Conservation (phyloP, 2,329 filamentous ascomycete species). For the Xylaria sp. region DNA sequence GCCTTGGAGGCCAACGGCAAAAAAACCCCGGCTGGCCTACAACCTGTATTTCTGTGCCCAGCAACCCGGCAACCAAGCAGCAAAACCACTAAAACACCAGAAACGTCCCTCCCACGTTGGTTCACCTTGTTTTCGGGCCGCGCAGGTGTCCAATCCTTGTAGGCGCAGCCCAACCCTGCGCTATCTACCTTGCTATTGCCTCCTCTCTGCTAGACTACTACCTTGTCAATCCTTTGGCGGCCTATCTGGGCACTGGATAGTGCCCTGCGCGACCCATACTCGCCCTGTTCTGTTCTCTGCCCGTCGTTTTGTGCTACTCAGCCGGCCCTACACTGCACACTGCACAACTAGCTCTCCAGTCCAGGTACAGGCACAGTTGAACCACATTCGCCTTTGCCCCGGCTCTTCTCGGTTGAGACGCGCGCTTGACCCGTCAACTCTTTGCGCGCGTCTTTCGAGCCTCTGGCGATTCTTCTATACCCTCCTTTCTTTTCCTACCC, state of each 20-base stretch:
- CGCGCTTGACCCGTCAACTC: conserved; percentile 51
- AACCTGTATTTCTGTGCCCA: conserved; percentile 4
- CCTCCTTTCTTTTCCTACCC: conserved; percentile 38
- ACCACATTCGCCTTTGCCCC: conserved; percentile 44
- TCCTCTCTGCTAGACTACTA: conserved; percentile 5
- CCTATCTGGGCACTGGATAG: conserved; percentile 25
- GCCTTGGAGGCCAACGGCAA: conserved; percentile 22
- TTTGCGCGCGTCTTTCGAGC: conserved; percentile 49
- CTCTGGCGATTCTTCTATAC: conserved; percentile 45
- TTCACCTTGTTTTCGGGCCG: conserved; percentile 31
- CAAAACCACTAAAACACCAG: conserved; percentile 7
- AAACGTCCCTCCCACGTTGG: conserved; percentile 28
- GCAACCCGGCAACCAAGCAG: conserved; percentile 13
- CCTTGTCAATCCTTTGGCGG: conserved; percentile 21
- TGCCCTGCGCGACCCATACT: conserved; percentile 31
- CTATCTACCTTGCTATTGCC: conserved; percentile 30
- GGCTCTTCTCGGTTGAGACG: conserved; percentile 49
- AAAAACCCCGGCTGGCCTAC: not conserved
- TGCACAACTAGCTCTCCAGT: conserved; percentile 26
- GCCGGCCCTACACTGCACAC: conserved; percentile 31
- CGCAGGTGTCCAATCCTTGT: conserved; percentile 38
- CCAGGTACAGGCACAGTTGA: conserved; percentile 39
- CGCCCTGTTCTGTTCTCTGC: conserved; percentile 38
- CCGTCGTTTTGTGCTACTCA: conserved; percentile 48
- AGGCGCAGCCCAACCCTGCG: conserved; percentile 49